Evolutionary conservation across 345 rosid species (phyloP), one percentile per base, ranked within the genome.

Genomic region (Pistacia vera): DNA sequence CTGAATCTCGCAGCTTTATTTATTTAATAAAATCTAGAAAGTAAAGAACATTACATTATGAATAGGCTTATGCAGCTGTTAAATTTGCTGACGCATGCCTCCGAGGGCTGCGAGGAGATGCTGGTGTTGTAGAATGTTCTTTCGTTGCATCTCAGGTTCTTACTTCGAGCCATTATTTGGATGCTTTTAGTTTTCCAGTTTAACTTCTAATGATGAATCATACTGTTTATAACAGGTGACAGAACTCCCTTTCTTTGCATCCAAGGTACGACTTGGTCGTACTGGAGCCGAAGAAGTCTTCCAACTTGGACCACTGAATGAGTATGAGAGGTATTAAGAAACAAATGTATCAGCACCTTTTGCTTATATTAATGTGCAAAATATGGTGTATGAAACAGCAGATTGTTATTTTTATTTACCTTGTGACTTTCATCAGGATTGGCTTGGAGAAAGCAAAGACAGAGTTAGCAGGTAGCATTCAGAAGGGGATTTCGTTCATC

Each of bases 21-120:
- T 5, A 20, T 41, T 11, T 38, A 18, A 55, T 33, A 54, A 14
- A 55, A 20, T 28, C 70, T 65, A 63, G 41, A 54, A 67, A 68
- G 54, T 73, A 48, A 80, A 56, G 49, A 11, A 25, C 3, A 59
- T 49, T 14, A 35, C 16, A 58, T 56, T 57, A 58, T 73, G 36
- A 49, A 56, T 60, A 90, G 97, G 95, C 97, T 77, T 92, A 88
- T 79, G 95, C 97, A n/a, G 95, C 97, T 48, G 92, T 89, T 57
- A 90, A 92, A 83, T 92, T 92, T 74, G 97, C 92, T 71, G 97
- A 92, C 75, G 92, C 95, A 60, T 92, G 92, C 68, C 93, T 92
- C 14, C 86, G 93, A 2, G 95, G 91, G 46, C 77, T 92, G 81
- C 85, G 95, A 78, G 97, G 97, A 51, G 97, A 92, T 66, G 90